Conservation (phyloP, 2,329 filamentous ascomycete genomes). For the Aspergillus phoenicis region DNA sequence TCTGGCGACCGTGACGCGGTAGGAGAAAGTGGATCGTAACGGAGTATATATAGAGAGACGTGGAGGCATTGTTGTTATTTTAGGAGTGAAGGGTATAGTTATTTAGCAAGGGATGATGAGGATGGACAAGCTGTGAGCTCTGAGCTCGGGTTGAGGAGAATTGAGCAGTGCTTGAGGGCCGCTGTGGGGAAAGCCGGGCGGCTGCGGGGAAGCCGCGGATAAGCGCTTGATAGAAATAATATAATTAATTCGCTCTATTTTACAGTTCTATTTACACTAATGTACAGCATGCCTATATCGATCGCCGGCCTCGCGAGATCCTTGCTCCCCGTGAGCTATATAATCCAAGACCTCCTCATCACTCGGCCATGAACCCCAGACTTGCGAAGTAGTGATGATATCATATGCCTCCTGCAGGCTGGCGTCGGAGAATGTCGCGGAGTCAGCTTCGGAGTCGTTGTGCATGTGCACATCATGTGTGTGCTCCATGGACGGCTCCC, state of each 20-base stretch:
- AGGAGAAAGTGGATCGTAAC: conserved; percentile 20
- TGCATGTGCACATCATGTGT: background rate
- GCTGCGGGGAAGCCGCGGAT: conserved; percentile 19
- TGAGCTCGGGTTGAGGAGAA: background rate
- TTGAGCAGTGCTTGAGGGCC: background rate
- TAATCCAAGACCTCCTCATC: conserved; percentile 45
- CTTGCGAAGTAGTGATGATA: conserved; percentile 37
- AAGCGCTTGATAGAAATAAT: conserved; percentile 13
- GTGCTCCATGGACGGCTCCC: background rate
- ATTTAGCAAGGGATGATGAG: conserved; percentile 3
- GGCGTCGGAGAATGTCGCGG: conserved; percentile 29
- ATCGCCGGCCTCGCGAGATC: background rate
- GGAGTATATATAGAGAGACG: conserved; percentile 26
- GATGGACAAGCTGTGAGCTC: background rate
- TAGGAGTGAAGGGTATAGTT: background rate
- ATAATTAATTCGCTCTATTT: conserved; percentile 14
- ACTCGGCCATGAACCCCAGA: conserved; percentile 46
- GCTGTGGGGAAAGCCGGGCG: conserved; percentile 26
- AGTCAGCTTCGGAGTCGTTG: background rate
- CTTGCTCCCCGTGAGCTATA: conserved; percentile 16
- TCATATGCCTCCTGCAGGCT: conserved; percentile 39
- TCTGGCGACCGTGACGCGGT: conserved; percentile 36
- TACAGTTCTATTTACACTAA: conserved; percentile 8
- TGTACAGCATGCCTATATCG: background rate
- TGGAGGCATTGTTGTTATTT: conserved; percentile 34